Conservation (phyloP, 2,329 filamentous ascomycete genomes). For the Colletotrichum magnum region DNA sequence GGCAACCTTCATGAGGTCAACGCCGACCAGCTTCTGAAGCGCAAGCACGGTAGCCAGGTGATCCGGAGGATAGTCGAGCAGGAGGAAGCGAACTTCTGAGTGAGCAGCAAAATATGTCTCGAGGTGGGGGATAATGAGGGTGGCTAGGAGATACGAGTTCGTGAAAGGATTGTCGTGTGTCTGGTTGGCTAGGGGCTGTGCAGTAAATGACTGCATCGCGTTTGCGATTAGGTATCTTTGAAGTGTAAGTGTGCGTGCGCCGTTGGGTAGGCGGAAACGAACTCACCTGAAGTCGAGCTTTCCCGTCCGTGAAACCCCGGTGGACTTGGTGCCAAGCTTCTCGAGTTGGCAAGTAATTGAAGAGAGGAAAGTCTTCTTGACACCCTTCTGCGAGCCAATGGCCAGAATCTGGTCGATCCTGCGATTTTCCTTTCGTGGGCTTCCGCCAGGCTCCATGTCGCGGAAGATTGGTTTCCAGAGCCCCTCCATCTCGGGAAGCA, state of each 20-base stretch:
- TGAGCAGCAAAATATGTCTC: constrained; percentile 72
- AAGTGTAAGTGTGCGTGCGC: not conserved
- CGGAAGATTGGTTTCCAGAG: constrained; percentile 69
- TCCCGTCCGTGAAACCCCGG: constrained; percentile 66
- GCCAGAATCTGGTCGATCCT: constrained; percentile 72
- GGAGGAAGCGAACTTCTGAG: constrained; percentile 66
- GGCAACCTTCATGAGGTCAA: constrained; percentile 70
- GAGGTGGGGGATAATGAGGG: constrained; percentile 71
- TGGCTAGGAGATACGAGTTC: constrained; percentile 68
- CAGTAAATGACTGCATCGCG: constrained; percentile 71
- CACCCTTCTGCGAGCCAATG: constrained; percentile 69
- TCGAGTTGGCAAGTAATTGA: constrained; percentile 67
- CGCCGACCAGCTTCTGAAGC: constrained; percentile 70
- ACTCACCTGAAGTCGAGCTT: constrained; percentile 71
- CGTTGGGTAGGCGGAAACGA: not conserved
- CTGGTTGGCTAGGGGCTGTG: constrained; percentile 64
- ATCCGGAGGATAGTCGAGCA: constrained; percentile 71
- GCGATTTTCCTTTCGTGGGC: constrained; percentile 47
- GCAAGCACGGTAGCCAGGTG: constrained; percentile 71
- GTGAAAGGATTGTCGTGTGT: constrained; percentile 68
- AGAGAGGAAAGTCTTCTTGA: constrained; percentile 64
- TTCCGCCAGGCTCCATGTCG: constrained; percentile 49
- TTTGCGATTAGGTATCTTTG: constrained; percentile 71
- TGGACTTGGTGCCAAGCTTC: constrained; percentile 65
- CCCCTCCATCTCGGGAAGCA: constrained; percentile 63